These are phyloP conservation scores for Ramularia collo-cygni DNA, from an alignment of 2,329 filamentous ascomycete species.

Conservation along the genomic window DNA sequence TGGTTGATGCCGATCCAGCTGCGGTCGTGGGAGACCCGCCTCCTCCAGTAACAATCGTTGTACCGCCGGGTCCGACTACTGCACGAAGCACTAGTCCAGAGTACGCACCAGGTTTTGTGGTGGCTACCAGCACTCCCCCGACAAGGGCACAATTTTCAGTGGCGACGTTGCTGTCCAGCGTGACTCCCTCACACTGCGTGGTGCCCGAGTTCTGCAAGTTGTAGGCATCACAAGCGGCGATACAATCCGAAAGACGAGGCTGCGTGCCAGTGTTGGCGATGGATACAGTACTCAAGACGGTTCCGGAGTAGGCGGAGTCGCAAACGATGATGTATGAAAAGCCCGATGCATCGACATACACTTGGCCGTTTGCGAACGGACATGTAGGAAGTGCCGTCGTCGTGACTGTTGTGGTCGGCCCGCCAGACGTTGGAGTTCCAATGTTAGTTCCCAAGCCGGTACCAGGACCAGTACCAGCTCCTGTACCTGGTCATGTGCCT, in stretches of 20 bases:
- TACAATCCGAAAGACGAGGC: slow-evolving; percentile 21
- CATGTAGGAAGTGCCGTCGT: slow-evolving; percentile 19
- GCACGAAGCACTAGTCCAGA: slow-evolving; percentile 16
- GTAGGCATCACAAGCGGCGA: slow-evolving; percentile 28
- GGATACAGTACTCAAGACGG: slow-evolving; percentile 15
- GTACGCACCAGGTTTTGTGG: slow-evolving; percentile 7
- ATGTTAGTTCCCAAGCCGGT: slow-evolving; percentile 14
- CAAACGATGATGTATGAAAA: slow-evolving; percentile 25
- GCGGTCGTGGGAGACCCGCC: slow-evolving; percentile 3
- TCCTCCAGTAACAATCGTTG: not conserved
- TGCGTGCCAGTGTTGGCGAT: slow-evolving; percentile 7
- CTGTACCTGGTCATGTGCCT: not conserved
- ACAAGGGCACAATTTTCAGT: slow-evolving; percentile 20
- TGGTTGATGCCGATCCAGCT: slow-evolving; percentile 3
- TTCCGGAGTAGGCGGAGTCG: slow-evolving; percentile 17
- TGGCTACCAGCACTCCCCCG: slow-evolving; percentile 14
- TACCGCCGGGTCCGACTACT: slow-evolving; percentile 1
- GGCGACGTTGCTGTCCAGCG: slow-evolving; percentile 12
- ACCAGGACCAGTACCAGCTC: slow-evolving; percentile 8
- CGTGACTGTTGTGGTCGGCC: no score
- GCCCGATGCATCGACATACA: slow-evolving; percentile 22
- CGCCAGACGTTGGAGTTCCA: slow-evolving; percentile 1
- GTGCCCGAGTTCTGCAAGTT: slow-evolving; percentile 21
- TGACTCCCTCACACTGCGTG: slow-evolving; percentile 23
- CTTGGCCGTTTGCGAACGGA: slow-evolving; percentile 18